Evolutionary conservation across 495 filamentous ascomycete genomes (phyloP).

Genomic region (Aspergillus heteromorphus): DNA sequence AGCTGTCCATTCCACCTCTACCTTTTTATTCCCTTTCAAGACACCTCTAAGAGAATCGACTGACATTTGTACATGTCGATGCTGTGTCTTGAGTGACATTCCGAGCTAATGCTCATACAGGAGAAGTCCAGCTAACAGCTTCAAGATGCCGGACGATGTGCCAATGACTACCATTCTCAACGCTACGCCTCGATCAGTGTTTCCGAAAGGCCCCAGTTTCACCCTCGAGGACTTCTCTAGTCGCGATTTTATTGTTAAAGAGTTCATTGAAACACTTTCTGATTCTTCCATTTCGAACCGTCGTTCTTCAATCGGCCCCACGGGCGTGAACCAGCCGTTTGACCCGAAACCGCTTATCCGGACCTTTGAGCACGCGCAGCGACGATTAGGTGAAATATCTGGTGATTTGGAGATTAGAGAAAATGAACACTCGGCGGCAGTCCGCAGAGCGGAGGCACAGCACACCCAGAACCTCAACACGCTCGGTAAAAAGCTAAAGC

Average conservation of each 20-base stretch:
- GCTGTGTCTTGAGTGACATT: background rate
- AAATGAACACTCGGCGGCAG: conserved; percentile 82
- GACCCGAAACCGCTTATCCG: conserved; percentile 97
- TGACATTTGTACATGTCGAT: background rate
- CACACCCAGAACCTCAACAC: conserved; percentile 84
- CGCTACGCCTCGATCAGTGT: conserved; percentile 54
- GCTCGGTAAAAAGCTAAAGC: conserved; percentile 79
- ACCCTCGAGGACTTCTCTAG: conserved; percentile 81
- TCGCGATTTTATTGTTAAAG: conserved; percentile 91
- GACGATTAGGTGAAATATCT: conserved; percentile 71
- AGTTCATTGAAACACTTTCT: conserved; percentile 91
- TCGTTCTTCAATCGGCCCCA: conserved; percentile 48
- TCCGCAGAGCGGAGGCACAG: conserved; percentile 85
- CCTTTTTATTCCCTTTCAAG: background rate
- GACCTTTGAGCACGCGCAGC: conserved; percentile 84
- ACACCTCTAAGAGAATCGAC: background rate
- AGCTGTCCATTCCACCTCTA: background rate
- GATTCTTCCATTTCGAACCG: conserved; percentile 76
- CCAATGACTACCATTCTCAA: conserved; percentile 29
- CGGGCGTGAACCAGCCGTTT: conserved; percentile 67
- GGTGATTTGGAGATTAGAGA: conserved; percentile 81
- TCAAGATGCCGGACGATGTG: conserved; percentile 39
- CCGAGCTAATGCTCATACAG: conserved; percentile 2
- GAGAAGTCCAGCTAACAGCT: background rate
- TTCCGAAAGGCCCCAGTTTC: conserved; percentile 74